Evolutionary conservation across 2,329 filamentous ascomycete species (phyloP).

Genomic region (Colletotrichum echinochloae): DNA sequence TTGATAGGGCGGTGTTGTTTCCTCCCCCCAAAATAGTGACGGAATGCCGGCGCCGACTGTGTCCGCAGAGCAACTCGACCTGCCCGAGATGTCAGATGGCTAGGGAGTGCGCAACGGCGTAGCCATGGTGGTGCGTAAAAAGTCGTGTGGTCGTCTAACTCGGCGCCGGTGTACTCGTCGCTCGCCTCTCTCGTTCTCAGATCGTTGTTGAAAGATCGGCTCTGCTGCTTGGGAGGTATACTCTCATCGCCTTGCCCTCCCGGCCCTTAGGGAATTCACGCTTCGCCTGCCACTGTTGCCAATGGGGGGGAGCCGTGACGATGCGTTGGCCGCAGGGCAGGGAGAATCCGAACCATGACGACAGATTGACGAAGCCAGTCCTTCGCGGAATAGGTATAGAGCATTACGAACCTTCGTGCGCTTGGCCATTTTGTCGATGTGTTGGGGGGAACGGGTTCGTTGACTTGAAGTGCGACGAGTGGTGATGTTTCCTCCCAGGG

Average conservation of each 20-base stretch:
- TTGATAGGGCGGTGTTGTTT: too few relatives aligned
- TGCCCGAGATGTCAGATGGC: too few relatives aligned
- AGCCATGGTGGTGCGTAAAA: too few relatives aligned
- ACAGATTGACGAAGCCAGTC: slow-evolving; percentile 30
- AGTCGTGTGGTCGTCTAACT: neutral
- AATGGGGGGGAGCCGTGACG: slow-evolving; percentile 9
- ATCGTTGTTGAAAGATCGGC: slow-evolving; percentile 10
- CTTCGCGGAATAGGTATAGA: slow-evolving; percentile 21
- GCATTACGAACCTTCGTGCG: slow-evolving; percentile 71
- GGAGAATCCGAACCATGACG: slow-evolving; percentile 17
- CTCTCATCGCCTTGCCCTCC: neutral
- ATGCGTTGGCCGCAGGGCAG: slow-evolving; percentile 17
- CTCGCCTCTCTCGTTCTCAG: slow-evolving; percentile 29
- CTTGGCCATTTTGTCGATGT: slow-evolving; percentile 85
- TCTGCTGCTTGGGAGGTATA: neutral
- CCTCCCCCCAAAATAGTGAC: too few relatives aligned
- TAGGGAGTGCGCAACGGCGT: neutral
- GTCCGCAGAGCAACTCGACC: neutral
- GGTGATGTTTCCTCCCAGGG: slow-evolving; percentile 47
- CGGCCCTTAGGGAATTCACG: neutral
- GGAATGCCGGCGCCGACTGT: neutral
- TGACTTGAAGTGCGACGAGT: slow-evolving; percentile 41
- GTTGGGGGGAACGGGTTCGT: slow-evolving; percentile 44
- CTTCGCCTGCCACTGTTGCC: slow-evolving; percentile 25
- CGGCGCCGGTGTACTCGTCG: neutral